Base-by-base conservation (phyloP, 352 stramenopile genomes). In the Blastocystis sp. region DNA sequence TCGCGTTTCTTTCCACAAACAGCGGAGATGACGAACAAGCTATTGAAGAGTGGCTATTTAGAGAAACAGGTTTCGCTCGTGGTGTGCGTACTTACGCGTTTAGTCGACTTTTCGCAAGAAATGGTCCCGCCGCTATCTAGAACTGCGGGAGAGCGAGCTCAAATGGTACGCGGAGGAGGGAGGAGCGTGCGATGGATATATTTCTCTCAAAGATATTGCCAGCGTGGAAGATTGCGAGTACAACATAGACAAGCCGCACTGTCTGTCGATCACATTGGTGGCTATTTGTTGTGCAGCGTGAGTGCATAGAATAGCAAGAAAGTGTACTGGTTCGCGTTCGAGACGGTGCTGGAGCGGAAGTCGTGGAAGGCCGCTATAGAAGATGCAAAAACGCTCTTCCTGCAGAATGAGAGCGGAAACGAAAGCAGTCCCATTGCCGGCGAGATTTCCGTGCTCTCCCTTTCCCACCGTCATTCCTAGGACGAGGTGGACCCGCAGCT, bases 51-150 rank as follows among this genome's bases (percentile, higher is more conserved):
- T 60, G 78, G 78, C 9, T 88, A 88, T 88, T 78, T 88, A 28
- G 78, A 88, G 54, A 88, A 88, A 34, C 78, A 88, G 78, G 78
- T 88, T 57, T 3, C 1, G n/a, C 61, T 19, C 0, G 17, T 10
- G 21, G 3, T 4, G 34, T 0, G 6, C 6, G 3, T 14, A 61
- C 66, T 60, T 43, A 40, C 28, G 19, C 19, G 40, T 6, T 9
- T 76, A 88, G 78, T 48, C 40, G n/a, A 79, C 64, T 45, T 88
- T 88, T 62, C 42, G 78, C n/a, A 88, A 88, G 78, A 88, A 88
- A 7, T 88, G 78, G 78, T 48, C 64, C 2, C 42, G 68, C 14
- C 45, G 57, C n/a, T 88, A 66, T 59, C 34, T 76, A 24, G 78
- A 88, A 21, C 54, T 88, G 21, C 28, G 43, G 9, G 78, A 88